phyloP scores from a whole-genome alignment of 352 stramenopile species.

The Pythium sp. region DNA sequence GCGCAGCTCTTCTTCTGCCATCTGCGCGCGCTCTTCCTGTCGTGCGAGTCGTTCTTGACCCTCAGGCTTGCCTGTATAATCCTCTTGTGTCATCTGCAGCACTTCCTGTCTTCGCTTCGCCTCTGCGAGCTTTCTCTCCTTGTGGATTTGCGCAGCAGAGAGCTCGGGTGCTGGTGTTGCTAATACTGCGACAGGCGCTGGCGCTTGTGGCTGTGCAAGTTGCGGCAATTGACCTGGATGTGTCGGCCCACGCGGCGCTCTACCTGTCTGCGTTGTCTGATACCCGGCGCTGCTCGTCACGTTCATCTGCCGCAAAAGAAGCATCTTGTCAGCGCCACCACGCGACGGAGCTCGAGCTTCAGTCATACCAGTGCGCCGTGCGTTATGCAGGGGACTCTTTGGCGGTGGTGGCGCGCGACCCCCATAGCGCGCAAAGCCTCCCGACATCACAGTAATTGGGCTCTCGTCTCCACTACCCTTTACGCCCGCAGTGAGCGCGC shows the following conservation, averaged over 20 bases:
- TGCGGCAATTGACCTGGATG: neutral
- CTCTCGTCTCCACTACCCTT: neutral
- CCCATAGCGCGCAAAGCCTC: constrained; percentile 12
- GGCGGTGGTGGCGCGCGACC: constrained; percentile 34
- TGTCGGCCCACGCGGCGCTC: neutral
- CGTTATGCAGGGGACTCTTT: constrained; percentile 43
- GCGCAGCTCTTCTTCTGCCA: constrained; percentile 60
- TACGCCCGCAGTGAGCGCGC: neutral
- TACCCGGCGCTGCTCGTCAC: constrained; percentile 21
- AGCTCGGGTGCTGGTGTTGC: constrained; percentile 23
- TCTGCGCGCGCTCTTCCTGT: constrained; percentile 48
- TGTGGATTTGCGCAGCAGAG: constrained; percentile 66
- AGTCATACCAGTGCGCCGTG: neutral
- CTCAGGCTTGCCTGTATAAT: constrained; percentile 57
- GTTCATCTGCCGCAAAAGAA: constrained; percentile 58
- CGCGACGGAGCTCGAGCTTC: neutral
- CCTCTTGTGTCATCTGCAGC: constrained; percentile 48
- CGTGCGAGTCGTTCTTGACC: constrained; percentile 41
- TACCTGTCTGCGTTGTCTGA: neutral
- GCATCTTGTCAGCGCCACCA: constrained; percentile 39
- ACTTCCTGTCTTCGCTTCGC: constrained; percentile 44
- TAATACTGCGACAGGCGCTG: neutral
- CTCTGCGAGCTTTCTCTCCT: constrained; percentile 49
- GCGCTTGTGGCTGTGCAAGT: neutral
- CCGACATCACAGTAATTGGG: neutral